phyloP scores from a whole-genome alignment of 352 stramenopile species.

The Thalassiosira allenii region DNA sequence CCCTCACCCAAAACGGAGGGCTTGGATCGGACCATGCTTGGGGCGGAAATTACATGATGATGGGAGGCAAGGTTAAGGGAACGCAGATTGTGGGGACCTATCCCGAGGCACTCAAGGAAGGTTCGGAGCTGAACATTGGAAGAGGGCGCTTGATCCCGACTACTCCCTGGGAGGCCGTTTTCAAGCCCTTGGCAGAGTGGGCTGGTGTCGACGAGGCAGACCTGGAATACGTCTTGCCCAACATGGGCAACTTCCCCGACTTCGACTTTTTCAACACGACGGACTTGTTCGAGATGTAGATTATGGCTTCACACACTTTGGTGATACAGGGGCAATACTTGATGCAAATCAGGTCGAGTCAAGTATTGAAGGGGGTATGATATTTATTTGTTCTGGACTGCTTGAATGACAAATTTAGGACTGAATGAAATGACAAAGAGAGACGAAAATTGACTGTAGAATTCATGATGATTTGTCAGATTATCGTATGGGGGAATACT shows the following conservation, averaged over 20 bases:
- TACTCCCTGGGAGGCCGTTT: slow-evolving; percentile 79
- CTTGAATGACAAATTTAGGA: no score
- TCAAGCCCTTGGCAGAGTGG: slow-evolving; percentile 71
- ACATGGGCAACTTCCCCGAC: slow-evolving; percentile 53
- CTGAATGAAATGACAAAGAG: no score
- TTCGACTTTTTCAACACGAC: slow-evolving; percentile 37
- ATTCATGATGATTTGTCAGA: no score
- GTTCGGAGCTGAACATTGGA: slow-evolving; percentile 59
- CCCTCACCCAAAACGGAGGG: slow-evolving; percentile 71
- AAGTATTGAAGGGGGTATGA: no score
- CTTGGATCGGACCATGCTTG: slow-evolving; percentile 79
- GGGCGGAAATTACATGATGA: slow-evolving; percentile 76
- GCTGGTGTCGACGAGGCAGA: slow-evolving; percentile 62
- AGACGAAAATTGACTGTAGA: no score
- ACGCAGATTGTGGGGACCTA: slow-evolving; percentile 74
- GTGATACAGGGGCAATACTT: no score
- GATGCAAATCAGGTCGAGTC: no score
- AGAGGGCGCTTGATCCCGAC: slow-evolving; percentile 78
- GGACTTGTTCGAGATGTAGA: slow-evolving; percentile 48
- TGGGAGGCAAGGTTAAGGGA: slow-evolving; percentile 73
- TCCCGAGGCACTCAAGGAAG: slow-evolving; percentile 71
- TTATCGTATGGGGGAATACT: no score
- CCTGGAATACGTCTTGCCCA: slow-evolving; percentile 66
- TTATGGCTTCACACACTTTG: no score
- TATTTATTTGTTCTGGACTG: no score